Evolutionary conservation across 306 rosid genomes (phyloP).

Genomic region (Inga oerstediana): DNA sequence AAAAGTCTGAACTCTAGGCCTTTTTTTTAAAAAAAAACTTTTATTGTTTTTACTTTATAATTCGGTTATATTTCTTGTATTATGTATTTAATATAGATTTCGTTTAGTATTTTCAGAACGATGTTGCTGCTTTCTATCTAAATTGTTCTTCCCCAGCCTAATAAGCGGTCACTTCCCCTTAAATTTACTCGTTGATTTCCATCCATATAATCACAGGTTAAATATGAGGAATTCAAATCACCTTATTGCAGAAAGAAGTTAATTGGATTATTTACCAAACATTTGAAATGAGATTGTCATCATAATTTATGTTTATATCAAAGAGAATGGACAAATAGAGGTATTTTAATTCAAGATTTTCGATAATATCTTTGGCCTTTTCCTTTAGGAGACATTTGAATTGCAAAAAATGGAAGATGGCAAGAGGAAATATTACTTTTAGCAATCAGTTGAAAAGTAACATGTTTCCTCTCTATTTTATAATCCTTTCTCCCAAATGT

Average conservation of each 20-base stretch:
- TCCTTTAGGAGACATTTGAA: too few species aligned
- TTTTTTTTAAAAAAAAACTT: too few species aligned
- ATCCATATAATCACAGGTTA: not conserved
- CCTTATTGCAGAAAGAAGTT: not conserved
- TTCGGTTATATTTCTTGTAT: not conserved
- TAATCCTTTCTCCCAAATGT: not conserved
- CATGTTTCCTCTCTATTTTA: not conserved
- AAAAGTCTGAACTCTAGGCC: too few species aligned
- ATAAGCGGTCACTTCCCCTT: too few species aligned
- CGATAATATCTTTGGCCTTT: too few species aligned
- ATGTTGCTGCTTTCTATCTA: too few species aligned
- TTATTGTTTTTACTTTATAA: not conserved
- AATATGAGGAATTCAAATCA: too few species aligned
- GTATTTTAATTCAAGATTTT: too few species aligned
- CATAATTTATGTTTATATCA: not conserved
- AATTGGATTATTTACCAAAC: not conserved
- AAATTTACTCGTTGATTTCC: not conserved
- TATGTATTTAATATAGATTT: not conserved
- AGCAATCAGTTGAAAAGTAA: too few species aligned
- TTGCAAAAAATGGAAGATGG: too few species aligned
- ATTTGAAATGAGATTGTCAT: not conserved
- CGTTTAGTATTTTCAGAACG: not conserved
- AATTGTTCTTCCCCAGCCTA: too few species aligned
- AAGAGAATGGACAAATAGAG: not conserved
- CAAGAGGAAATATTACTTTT: too few species aligned